Evolutionary conservation across 352 stramenopile species (phyloP).

Genomic region (Phytophthora rubi): DNA sequence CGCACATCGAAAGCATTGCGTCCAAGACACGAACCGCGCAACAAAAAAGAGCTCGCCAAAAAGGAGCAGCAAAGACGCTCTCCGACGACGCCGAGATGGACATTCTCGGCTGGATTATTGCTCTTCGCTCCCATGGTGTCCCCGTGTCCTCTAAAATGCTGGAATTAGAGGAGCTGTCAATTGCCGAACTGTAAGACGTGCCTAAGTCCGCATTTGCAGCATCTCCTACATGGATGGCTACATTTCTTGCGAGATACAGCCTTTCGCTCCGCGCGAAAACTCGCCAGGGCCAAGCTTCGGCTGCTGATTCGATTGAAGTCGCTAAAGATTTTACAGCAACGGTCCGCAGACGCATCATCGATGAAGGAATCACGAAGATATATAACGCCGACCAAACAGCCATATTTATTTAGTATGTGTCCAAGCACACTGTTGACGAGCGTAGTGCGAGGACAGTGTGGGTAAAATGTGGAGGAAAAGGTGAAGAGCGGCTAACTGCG

Average conservation of each 20-base stretch:
- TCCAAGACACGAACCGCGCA: too few relatives aligned
- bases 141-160: constrained; percentile 22
- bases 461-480: too few relatives aligned
- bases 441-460: too few relatives aligned
- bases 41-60: too few relatives aligned
- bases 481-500: too few relatives aligned
- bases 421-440: constrained; percentile 1
- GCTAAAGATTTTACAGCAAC: constrained; percentile 11
- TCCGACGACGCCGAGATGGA: constrained; percentile 11
- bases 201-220: constrained; percentile 3
- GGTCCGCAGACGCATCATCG: constrained; percentile 4
- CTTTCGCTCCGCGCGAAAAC: constrained; percentile 9
- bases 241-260: constrained; percentile 8
- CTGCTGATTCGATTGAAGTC: neutral
- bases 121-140: constrained; percentile 11
- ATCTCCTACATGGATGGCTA: constrained; percentile 6
- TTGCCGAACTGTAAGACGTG: constrained; percentile 5
- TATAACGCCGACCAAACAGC: constrained; percentile 18
- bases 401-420: constrained; percentile 32
- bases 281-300: constrained; percentile 9
- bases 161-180: neutral
- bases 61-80: too few relatives aligned
- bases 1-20: too few relatives aligned
- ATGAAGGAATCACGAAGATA: constrained; percentile 14
- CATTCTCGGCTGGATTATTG: constrained; percentile 11